Evolutionary conservation across 2,329 filamentous ascomycete genomes (phyloP).

Genomic region (Grosmannia serpens): DNA sequence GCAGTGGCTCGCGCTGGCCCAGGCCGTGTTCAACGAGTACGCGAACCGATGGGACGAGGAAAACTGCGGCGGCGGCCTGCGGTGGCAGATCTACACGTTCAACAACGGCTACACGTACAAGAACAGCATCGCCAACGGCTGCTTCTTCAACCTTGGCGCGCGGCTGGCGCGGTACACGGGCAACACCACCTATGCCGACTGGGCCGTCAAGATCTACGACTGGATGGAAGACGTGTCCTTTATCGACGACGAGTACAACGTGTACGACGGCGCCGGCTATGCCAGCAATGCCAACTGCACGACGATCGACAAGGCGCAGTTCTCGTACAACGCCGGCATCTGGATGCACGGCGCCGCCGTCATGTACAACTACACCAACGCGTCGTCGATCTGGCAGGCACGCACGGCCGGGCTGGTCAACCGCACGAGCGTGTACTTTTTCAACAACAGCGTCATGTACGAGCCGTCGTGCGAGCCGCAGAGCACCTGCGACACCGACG

Average conservation of each 20-base stretch:
- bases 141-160: slow-evolving; percentile 41
- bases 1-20: slow-evolving; percentile 59
- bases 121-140: slow-evolving; percentile 38
- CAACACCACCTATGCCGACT: slow-evolving; percentile 65
- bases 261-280: slow-evolving; percentile 46
- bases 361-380: slow-evolving; percentile 13
- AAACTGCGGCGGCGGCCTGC: slow-evolving; percentile 62
- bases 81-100: slow-evolving; percentile 78
- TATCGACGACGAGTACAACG: slow-evolving; percentile 42
- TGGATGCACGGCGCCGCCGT: slow-evolving; percentile 6
- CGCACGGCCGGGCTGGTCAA: slow-evolving; percentile 44
- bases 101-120: slow-evolving; percentile 70
- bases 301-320: not conserved
- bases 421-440: slow-evolving; percentile 42
- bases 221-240: slow-evolving; percentile 51
- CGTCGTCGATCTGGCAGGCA: slow-evolving; percentile 36
- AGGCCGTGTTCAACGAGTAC: slow-evolving; percentile 74
- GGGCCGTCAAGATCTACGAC: slow-evolving; percentile 63
- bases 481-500: slow-evolving; percentile 47
- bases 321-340: slow-evolving; percentile 6
- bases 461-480: slow-evolving; percentile 54
- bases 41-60: slow-evolving; percentile 58
- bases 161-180: slow-evolving; percentile 61
- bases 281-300: not conserved
- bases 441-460: slow-evolving; percentile 42